Base-by-base conservation (phyloP, 805 yeast genomes). In the Wickerhamomyces xylosicus region DNA sequence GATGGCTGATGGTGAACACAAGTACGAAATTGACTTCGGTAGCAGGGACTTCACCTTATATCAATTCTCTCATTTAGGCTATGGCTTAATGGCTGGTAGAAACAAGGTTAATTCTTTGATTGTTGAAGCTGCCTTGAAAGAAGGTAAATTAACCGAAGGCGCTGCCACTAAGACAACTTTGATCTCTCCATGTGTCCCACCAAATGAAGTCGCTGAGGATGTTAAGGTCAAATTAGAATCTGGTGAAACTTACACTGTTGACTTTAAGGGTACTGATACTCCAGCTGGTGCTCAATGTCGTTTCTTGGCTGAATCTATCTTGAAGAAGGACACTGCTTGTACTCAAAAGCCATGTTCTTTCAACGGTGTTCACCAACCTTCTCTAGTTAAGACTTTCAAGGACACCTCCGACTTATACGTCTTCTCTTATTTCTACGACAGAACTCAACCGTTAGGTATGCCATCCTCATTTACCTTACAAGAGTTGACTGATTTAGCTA, bases 281-380 rank as follows among this genome's bases (percentile, higher is more conserved):
- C 64, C 80, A n/a, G 68, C 83, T 10, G 82, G 92, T 5, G 69
- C 89, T 35, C 95, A 86, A 61, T 92, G 99, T 66, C 77, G 95
- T 47, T 72, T 66, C 55, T 58, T 92, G 33, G 86, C 97, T 21
- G 97, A 90, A 58, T 57, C 71, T 39, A 74, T 86, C 33, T 71
- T 92, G 56, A 80, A 85, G 64, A 90, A 90, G 64, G 95, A 87
- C 33, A 69, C 73, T 14, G 76, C 69, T 44, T 92, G 99, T 69
- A 57, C 66, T 2, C 56, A 68, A 25, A 73, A 76, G 42, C 94
- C 98, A 39, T 92, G 99, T 61, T 85, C 97, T 2, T 92, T 92
- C 72, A 86, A 90, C 57, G 98, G 99, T 56, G 83, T 87, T 37
- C 95, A 94, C 62, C 98, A 92, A 67, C 99, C 99, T 8, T 83